Evolutionary conservation across 768 basidiomycete species (phyloP).

Genomic region (Boletus rufocinnamomeus): DNA sequence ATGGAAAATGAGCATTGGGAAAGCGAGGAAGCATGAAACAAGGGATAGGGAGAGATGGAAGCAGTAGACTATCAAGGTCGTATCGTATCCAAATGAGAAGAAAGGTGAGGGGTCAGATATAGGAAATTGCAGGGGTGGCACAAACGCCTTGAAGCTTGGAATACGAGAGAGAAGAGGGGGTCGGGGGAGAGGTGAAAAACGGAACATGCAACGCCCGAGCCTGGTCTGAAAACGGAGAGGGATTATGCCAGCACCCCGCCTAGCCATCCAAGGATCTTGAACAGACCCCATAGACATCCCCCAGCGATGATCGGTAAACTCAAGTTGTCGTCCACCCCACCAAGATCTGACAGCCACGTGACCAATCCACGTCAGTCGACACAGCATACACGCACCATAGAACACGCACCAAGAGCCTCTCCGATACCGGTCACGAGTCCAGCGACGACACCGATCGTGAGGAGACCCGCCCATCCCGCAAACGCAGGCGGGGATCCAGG

Average conservation of each 20-base stretch:
- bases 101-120: not conserved
- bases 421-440: constrained; percentile 82
- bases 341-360: constrained; percentile 58
- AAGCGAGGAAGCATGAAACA: not conserved
- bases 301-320: constrained; percentile 89
- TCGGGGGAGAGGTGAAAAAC: not conserved
- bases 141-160: not conserved
- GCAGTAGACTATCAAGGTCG: not conserved
- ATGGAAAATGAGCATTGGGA: not conserved
- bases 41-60: not conserved
- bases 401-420: constrained; percentile 81
- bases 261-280: constrained; percentile 44
- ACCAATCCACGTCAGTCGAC: constrained; percentile 1
- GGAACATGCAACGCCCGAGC: not conserved
- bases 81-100: not conserved
- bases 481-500: constrained; percentile 7
- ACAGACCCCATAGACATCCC: constrained; percentile 61
- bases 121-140: not conserved
- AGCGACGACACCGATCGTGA: constrained; percentile 58
- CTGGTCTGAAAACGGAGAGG: not conserved
- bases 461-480: constrained; percentile 47
- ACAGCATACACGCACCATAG: not conserved
- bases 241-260: constrained; percentile 22
- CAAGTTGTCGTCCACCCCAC: constrained; percentile 84
- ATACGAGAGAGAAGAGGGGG: not conserved